Percentiles rank a stretch among this genome's conserved stretches.
Evolutionary conservation across 495 filamentous ascomycete genomes (phyloP).

Genomic region (Aspergillus leporis): DNA sequence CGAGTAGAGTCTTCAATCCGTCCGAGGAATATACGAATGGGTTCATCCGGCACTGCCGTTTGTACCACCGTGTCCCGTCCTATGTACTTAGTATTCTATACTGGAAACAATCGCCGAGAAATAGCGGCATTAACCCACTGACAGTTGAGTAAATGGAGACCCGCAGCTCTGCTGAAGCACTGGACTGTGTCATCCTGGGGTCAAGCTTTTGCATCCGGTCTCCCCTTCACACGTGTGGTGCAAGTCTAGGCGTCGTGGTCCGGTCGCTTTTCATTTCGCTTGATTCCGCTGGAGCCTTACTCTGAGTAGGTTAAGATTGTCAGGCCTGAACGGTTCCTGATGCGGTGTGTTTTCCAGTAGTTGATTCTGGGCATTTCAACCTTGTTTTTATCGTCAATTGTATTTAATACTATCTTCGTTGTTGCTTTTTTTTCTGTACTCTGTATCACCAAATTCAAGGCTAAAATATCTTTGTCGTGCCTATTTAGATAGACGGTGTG

Average conservation of each 20-base stretch:
- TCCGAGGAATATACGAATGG: neutral
- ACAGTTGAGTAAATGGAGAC: neutral
- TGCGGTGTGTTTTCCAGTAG: neutral
- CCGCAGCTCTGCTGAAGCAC: neutral
- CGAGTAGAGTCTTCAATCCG: too few relatives aligned
- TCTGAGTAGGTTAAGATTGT: neutral
- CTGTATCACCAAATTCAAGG: too few relatives aligned
- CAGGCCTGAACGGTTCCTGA: neutral
- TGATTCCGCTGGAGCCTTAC: neutral
- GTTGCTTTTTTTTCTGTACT: neutral
- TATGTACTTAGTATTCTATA: neutral
- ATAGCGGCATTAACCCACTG: neutral
- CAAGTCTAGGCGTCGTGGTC: conserved; percentile 9
- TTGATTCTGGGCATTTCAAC: neutral
- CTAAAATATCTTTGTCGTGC: too few relatives aligned
- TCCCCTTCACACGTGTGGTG: neutral
- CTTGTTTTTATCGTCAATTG: neutral
- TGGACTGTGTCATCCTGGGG: conserved; percentile 8
- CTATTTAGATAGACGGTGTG: too few relatives aligned
- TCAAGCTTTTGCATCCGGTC: conserved; percentile 15
- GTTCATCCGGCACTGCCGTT: conserved; percentile 1
- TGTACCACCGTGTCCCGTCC: neutral
- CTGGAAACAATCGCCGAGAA: neutral
- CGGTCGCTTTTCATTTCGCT: conserved; percentile 14
- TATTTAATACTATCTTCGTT: neutral